These are phyloP conservation scores for Cucumis variabilis DNA, from an alignment of 331 rosid genomes.

Conservation along the genomic window DNA sequence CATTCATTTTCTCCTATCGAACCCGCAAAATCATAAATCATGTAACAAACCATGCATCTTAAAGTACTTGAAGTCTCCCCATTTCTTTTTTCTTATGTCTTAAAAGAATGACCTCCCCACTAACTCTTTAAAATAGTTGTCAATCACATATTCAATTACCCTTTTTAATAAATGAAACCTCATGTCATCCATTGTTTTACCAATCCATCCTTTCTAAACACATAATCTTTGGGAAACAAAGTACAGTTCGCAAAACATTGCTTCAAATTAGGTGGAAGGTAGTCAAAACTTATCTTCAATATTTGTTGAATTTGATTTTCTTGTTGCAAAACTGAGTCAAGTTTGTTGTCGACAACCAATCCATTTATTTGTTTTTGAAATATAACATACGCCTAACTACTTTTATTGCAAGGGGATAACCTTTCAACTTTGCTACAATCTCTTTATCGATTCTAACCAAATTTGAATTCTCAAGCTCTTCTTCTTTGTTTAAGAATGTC, in stretches of 20 bases:
- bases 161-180: background rate
- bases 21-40: constrained; percentile 9
- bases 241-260: constrained; percentile 22
- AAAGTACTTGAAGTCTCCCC: background rate
- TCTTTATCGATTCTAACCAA: constrained; percentile 14
- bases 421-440: constrained; percentile 14
- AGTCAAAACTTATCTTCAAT: too few relatives aligned
- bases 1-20: background rate
- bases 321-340: background rate
- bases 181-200: constrained; percentile 35
- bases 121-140: constrained; percentile 14
- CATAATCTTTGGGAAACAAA: background rate
- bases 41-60: background rate
- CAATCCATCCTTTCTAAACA: background rate
- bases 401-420: background rate
- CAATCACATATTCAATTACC: background rate
- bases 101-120: constrained; percentile 34
- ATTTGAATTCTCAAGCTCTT: constrained; percentile 1
- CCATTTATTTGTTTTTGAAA: background rate
- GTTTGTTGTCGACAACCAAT: constrained; percentile 32
- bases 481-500: constrained; percentile 7
- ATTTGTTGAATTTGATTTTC: background rate
- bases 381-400: constrained; percentile 27
- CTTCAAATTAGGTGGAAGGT: background rate
- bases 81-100: background rate